Conservation (phyloP, 495 filamentous ascomycete genomes). For the Evernia prunastri region DNA sequence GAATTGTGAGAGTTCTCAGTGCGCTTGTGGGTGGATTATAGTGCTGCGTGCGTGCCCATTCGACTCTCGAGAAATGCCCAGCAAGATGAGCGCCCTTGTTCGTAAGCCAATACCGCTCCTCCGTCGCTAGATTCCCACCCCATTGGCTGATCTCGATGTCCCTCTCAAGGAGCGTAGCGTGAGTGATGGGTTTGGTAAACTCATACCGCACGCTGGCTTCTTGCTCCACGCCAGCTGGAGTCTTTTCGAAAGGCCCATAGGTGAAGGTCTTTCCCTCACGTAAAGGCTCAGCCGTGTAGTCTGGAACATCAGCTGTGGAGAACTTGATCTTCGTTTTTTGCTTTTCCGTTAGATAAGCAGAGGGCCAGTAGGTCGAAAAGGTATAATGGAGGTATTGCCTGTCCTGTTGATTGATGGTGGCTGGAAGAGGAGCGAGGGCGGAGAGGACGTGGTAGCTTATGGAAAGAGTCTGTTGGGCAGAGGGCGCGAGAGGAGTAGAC, state of each 20-base stretch:
- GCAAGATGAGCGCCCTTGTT: slow-evolving; percentile 81
- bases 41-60: slow-evolving; percentile 70
- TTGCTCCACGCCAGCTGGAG: slow-evolving; percentile 62
- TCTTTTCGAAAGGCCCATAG: slow-evolving; percentile 78
- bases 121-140: slow-evolving; percentile 91
- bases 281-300: slow-evolving; percentile 78
- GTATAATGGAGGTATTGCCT: slow-evolving; percentile 79
- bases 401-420: slow-evolving; percentile 70
- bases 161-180: slow-evolving; percentile 68
- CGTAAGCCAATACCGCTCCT: slow-evolving; percentile 85
- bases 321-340: slow-evolving; percentile 98
- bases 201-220: slow-evolving; percentile 81
- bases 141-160: slow-evolving; percentile 95
- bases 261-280: slow-evolving; percentile 80
- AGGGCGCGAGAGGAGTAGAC: slow-evolving; percentile 63
- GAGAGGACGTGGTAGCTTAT: slow-evolving; percentile 77
- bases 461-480: slow-evolving; percentile 72
- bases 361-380: slow-evolving; percentile 74
- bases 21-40: slow-evolving; percentile 69
- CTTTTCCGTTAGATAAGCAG: slow-evolving; percentile 75
- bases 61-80: slow-evolving; percentile 78
- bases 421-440: slow-evolving; percentile 69
- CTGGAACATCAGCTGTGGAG: slow-evolving; percentile 66
- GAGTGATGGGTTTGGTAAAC: slow-evolving; percentile 85
- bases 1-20: slow-evolving; percentile 73